Percentiles rank a stretch among this genome's conserved stretches.
Evolutionary conservation across 2,329 filamentous ascomycete species (phyloP).

Genomic region (Colletotrichum endophyticum): DNA sequence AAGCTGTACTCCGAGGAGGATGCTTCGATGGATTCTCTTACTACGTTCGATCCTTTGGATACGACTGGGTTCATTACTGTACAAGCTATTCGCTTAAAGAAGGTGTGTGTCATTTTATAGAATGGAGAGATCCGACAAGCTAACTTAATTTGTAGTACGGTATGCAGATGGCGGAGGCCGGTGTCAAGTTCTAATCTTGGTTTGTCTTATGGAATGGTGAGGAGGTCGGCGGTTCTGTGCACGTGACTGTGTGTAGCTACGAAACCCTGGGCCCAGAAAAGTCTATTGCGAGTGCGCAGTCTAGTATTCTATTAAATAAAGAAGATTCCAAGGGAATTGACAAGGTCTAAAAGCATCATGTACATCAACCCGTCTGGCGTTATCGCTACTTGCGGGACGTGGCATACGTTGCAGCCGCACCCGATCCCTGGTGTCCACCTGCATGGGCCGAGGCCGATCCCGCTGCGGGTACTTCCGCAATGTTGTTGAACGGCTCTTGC

Average conservation of each 20-base stretch:
- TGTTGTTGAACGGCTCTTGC: constrained; percentile 16
- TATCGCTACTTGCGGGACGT: constrained; percentile 6
- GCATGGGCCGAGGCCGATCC: background rate
- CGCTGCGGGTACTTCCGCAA: constrained; percentile 11
- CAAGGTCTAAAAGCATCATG: background rate
- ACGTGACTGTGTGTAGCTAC: background rate
- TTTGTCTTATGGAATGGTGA: background rate
- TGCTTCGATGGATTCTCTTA: constrained; percentile 55
- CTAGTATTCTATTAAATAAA: background rate
- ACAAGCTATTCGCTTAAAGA: background rate
- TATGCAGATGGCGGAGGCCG: background rate
- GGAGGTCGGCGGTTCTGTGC: background rate
- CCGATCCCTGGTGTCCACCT: background rate
- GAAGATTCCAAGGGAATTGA: background rate
- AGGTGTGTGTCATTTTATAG: background rate
- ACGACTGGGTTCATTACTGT: constrained; percentile 25
- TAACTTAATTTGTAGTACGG: background rate
- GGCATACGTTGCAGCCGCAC: constrained; percentile 4
- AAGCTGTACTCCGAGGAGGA: constrained; percentile 58
- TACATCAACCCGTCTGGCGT: background rate
- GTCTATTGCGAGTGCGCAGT: background rate
- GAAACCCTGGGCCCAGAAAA: background rate
- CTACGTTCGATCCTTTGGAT: constrained; percentile 44
- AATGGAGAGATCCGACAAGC: background rate
- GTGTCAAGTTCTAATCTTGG: background rate